Conservation (phyloP, 441 rosid genomes). For the Syzygium syzygioides region DNA sequence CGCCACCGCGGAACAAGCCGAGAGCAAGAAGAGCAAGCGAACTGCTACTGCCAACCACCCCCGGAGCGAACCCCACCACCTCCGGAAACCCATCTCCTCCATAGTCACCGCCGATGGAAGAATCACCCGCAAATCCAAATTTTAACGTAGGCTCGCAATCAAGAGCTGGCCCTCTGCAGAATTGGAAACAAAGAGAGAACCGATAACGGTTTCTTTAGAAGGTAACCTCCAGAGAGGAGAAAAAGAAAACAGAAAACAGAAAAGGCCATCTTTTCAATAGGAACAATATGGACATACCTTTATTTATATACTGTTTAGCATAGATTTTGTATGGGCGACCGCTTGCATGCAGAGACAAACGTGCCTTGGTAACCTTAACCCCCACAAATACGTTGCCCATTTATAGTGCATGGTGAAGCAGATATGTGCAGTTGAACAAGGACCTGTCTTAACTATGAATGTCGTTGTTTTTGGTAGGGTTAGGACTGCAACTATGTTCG, state of each 20-base stretch:
- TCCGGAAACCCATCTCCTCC: background rate
- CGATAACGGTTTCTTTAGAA: background rate
- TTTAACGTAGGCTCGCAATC: background rate
- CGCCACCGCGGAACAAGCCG: background rate
- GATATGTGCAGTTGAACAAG: background rate
- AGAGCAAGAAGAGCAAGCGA: background rate
- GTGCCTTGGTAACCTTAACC: background rate
- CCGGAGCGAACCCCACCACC: background rate
- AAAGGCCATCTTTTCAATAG: background rate
- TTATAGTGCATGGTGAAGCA: background rate
- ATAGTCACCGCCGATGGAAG: background rate
- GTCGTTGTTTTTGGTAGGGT: background rate
- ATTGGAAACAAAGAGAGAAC: background rate
- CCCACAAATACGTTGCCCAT: background rate
- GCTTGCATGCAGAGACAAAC: background rate
- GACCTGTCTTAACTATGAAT: background rate
- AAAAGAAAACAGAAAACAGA: background rate
- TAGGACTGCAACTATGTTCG: background rate
- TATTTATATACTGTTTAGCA: background rate
- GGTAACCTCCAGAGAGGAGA: background rate
- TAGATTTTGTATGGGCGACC: background rate
- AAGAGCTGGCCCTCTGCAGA: background rate
- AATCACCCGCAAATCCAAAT: background rate
- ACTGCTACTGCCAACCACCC: background rate
- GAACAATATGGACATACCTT: background rate